phyloP scores from a whole-genome alignment of 441 rosid species.

The Melastoma candidum region DNA sequence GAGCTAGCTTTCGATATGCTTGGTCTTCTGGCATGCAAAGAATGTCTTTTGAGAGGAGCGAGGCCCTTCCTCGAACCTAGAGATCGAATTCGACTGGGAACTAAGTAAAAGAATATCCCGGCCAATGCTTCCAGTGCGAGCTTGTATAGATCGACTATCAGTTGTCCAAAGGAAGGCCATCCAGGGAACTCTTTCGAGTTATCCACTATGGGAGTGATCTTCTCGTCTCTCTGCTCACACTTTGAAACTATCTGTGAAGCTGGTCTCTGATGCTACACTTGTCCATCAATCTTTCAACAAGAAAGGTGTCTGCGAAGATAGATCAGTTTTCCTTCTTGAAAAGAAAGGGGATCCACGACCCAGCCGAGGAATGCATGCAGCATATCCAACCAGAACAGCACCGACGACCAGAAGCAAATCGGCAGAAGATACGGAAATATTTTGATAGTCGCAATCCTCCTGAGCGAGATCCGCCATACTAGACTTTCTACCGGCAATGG shows the following conservation, averaged over 20 bases:
- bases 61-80: constrained; percentile 33
- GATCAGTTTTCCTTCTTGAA: constrained; percentile 22
- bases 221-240: constrained; percentile 28
- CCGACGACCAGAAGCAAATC: constrained; percentile 78
- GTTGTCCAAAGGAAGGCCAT: constrained; percentile 93
- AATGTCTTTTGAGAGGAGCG: constrained; percentile 55
- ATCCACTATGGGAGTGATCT: constrained; percentile 33
- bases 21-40: constrained; percentile 77
- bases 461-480: constrained; percentile 66
- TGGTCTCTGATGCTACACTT: constrained; percentile 29
- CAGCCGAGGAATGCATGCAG: constrained; percentile 63
- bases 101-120: constrained; percentile 34
- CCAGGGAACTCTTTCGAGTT: constrained; percentile 64
- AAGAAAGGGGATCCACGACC: constrained; percentile 58
- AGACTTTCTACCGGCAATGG: constrained; percentile 96
- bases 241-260: constrained; percentile 22
- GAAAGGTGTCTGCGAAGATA: too few species aligned
- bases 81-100: constrained; percentile 44
- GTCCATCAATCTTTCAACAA: constrained; percentile 5
- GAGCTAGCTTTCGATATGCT: constrained; percentile 35
- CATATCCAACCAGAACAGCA: constrained; percentile 74
- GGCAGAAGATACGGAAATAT: constrained; percentile 26
- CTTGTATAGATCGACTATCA: constrained; percentile 59
- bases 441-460: constrained; percentile 80
- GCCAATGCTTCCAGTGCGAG: constrained; percentile 52